Base-by-base conservation (phyloP, 306 rosid species). In the Carpinus viminea region DNA sequence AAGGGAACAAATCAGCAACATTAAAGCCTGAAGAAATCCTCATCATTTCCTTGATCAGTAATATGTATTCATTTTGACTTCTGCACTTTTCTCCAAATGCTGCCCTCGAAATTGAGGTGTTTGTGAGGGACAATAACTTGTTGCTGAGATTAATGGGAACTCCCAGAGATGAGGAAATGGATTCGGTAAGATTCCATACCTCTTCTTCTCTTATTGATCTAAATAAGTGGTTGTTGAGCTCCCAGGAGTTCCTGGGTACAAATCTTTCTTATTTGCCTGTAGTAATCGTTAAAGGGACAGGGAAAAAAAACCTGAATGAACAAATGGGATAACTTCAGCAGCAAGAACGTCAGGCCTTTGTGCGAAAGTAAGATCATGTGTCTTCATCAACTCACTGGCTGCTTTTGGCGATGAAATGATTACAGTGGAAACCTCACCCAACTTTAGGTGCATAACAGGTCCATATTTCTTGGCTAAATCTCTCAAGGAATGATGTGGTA, bases 361-460 rank as follows among this genome's bases (percentile, higher is more conserved):
- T 5, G 89, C 79, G 13, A 86, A 80, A 2, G 7, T 50, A 2
- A 36, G 2, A 47, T 76, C 90, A 55, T 86, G 84, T 0, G 75
- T 78, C 61, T 78, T 82, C 61, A 86, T 0, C 11, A 86, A 51
- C 36, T 86, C 84, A 7, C 12, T 72, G 6, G 87, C 87, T 28
- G 16, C 28, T 34, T 81, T 75, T 6, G 86, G 65, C 12, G 87
- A 83, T 5, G 87, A 81, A 51, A 83, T 20, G 3, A 81, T 43
- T 36, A 78, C 34, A 20, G 5, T 10, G 4, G 48, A 83, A 15
- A 26, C 54, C 20, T 83, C 86, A 2, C 80, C 86, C 7, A 83
- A 55, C 74, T 80, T 69, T 0, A 86, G 76, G 31, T 86, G 85
- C 51, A 86, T 60, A 15, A 86, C 45, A 24, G 80, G 81, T 1